phyloP scores from a whole-genome alignment of 306 rosid species.

The Prunus mongolica region DNA sequence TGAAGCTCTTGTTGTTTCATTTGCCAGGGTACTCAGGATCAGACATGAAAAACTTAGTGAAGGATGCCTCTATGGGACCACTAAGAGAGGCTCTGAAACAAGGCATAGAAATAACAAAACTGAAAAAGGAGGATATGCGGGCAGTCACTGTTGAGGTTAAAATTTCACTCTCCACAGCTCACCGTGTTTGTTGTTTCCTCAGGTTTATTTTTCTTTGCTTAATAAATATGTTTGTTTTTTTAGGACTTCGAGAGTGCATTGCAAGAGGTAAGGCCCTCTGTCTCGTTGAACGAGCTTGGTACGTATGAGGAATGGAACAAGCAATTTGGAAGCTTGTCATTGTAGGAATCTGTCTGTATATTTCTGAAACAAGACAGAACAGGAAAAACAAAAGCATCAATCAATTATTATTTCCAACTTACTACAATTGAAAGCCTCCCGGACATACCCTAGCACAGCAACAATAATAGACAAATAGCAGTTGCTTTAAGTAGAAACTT shows the following conservation, averaged over 20 bases:
- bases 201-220: background rate
- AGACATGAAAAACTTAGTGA: constrained; percentile 92
- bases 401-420: no score
- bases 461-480: background rate
- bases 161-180: background rate
- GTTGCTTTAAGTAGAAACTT: background rate
- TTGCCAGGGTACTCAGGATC: constrained; percentile 89
- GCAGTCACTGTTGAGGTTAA: constrained; percentile 72
- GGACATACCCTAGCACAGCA: background rate
- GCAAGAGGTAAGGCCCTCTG: constrained; percentile 86
- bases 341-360: constrained; percentile 20
- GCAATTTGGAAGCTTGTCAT: constrained; percentile 66
- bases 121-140: constrained; percentile 77
- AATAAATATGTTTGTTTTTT: background rate
- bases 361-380: background rate
- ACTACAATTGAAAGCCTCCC: no score
- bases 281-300: constrained; percentile 64
- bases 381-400: background rate
- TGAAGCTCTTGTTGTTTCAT: background rate
- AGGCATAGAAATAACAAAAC: constrained; percentile 64
- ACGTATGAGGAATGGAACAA: constrained; percentile 77
- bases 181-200: background rate
- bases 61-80: constrained; percentile 97
- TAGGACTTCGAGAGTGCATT: constrained; percentile 73
- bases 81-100: constrained; percentile 75